These are phyloP conservation scores for Aspergillus nanangensis DNA, from an alignment of 495 filamentous ascomycete genomes.

Conservation along the genomic window DNA sequence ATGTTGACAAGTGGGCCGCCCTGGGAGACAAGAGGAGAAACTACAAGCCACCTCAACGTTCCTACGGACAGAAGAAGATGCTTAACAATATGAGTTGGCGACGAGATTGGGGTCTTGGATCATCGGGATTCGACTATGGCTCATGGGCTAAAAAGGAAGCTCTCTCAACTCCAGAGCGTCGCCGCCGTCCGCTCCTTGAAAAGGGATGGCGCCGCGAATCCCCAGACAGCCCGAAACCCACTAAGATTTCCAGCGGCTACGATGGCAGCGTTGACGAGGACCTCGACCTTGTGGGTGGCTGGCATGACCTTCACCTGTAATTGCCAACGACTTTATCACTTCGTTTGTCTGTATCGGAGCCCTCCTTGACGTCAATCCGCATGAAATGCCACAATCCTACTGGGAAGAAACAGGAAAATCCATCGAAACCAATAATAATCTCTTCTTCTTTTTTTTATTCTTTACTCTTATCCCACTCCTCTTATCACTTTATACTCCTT, in stretches of 20 bases:
- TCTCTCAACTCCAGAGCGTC: conserved; percentile 27
- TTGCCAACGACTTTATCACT: not conserved
- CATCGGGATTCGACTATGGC: conserved; percentile 46
- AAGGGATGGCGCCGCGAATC: conserved; percentile 65
- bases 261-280: conserved; percentile 65
- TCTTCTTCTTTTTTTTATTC: conserved; percentile 2
- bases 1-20: conserved; percentile 81
- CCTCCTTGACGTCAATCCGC: conserved; percentile 10
- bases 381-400: not conserved
- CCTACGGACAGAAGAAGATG: conserved; percentile 37
- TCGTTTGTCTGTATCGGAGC: conserved; percentile 1
- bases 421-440: not conserved
- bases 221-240: conserved; percentile 25
- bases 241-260: conserved; percentile 24
- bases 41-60: conserved; percentile 45
- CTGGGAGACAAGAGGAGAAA: conserved; percentile 77
- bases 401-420: conserved; percentile 3
- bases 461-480: conserved; percentile 1
- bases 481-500: not conserved
- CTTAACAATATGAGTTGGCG: conserved; percentile 39
- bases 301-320: conserved; percentile 61
- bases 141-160: conserved; percentile 49
- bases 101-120: conserved; percentile 50
- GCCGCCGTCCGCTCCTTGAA: conserved; percentile 37
- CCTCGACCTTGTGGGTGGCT: conserved; percentile 86